phyloP scores from a whole-genome alignment of 140 eudicot genomes.

The Stevia rebaudiana region DNA sequence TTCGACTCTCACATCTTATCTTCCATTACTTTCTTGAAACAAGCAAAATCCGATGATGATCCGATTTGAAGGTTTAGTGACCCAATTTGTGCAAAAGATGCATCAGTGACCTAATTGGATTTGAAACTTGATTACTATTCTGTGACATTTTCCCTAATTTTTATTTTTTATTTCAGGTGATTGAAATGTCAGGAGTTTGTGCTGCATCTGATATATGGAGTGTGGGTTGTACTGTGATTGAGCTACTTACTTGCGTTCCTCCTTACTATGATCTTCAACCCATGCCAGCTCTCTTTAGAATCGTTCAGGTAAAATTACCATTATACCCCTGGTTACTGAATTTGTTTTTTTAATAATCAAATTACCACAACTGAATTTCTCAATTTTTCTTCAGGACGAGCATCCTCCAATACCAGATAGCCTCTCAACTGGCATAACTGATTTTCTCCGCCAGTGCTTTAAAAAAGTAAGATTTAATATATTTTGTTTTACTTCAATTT shows the following conservation, averaged over 20 bases:
- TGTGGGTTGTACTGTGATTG: conserved; percentile 99
- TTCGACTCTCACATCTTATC: too few relatives aligned
- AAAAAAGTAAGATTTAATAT: conserved; percentile 58
- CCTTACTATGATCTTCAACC: conserved; percentile 99
- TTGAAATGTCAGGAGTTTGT: conserved; percentile 99
- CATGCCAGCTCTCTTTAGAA: conserved; percentile 98
- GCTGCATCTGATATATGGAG: conserved; percentile 99
- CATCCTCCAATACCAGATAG: conserved; percentile 97
- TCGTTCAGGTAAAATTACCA: conserved; percentile 62
- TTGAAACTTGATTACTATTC: too few relatives aligned
- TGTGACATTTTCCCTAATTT: too few relatives aligned
- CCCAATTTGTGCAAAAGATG: too few relatives aligned
- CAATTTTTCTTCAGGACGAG: conserved; percentile 68
- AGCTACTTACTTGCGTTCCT: conserved; percentile 93
- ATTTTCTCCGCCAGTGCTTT: conserved; percentile 90
- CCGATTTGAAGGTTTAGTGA: too few relatives aligned
- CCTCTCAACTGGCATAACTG: conserved; percentile 82
- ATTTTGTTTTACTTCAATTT: not conserved
- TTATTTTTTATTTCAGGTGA: conserved; percentile 57
- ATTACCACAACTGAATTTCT: conserved; percentile 15
- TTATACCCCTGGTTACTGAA: not conserved
- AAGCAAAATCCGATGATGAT: too few relatives aligned
- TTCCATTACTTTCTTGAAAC: too few relatives aligned
- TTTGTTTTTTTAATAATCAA: not conserved
- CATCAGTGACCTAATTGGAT: too few relatives aligned